phyloP scores from a whole-genome alignment of 2,329 filamentous ascomycete species.

The Fusarium goolgardi region DNA sequence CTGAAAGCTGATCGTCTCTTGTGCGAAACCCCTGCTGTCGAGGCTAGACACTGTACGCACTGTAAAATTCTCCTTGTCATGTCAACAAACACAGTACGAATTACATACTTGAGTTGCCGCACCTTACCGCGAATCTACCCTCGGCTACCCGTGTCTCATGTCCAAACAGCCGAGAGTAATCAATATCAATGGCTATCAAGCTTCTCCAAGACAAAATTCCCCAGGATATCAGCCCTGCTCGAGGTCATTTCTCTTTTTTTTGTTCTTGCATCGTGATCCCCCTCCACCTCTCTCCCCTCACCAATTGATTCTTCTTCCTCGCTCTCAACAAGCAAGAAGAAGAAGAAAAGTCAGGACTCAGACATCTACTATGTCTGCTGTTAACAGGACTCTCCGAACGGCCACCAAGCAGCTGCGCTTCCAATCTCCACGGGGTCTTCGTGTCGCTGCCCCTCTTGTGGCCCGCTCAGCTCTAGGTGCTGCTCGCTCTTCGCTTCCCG shows the following conservation, averaged over 20 bases:
- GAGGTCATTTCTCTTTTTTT: slow-evolving; percentile 20
- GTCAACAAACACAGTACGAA: slow-evolving; percentile 9
- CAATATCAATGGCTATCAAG: slow-evolving; percentile 40
- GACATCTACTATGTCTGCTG: slow-evolving; percentile 61
- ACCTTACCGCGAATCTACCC: too few relatives aligned
- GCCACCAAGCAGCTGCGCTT: slow-evolving; percentile 66
- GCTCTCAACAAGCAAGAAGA: slow-evolving; percentile 13
- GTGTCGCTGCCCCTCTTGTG: slow-evolving; percentile 53
- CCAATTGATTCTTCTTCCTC: slow-evolving; percentile 35
- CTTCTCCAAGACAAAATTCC: slow-evolving; percentile 29
- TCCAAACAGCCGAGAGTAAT: slow-evolving; percentile 44
- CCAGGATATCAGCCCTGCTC: slow-evolving; percentile 20
- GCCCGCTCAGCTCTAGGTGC: slow-evolving; percentile 50
- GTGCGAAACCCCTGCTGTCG: slow-evolving; percentile 19
- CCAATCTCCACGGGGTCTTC: slow-evolving; percentile 54
- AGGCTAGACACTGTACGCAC: background rate
- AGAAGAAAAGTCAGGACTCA: slow-evolving; percentile 15
- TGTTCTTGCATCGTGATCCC: slow-evolving; percentile 34
- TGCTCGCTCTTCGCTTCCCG: slow-evolving; percentile 51
- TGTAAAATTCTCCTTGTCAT: background rate
- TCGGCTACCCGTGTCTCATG: too few relatives aligned
- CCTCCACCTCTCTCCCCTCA: background rate
- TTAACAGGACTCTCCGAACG: slow-evolving; percentile 65
- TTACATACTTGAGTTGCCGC: slow-evolving; percentile 1
- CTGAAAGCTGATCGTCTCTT: slow-evolving; percentile 7